Conservation (phyloP, 1,284 basidiomycete genomes). For the Ganoderma boninense region DNA sequence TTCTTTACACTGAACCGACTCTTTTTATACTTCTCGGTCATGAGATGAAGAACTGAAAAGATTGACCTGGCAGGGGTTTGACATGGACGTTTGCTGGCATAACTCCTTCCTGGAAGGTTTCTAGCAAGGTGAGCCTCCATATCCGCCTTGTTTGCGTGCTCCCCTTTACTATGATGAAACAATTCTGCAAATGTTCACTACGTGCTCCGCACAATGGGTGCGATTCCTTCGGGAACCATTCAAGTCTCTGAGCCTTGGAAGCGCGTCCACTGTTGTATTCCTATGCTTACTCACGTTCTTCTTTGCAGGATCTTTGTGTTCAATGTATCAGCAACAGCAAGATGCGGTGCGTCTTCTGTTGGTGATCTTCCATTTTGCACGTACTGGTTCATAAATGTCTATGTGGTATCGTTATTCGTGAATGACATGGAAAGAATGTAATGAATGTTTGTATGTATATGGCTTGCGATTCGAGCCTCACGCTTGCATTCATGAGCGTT, state of each 20-base stretch:
- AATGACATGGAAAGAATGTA: background rate
- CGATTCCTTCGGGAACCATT: constrained; percentile 76
- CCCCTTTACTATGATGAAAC: constrained; percentile 52
- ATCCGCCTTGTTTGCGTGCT: background rate
- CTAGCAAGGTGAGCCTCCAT: constrained; percentile 1
- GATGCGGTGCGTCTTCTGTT: background rate
- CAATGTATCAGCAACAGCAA: background rate
- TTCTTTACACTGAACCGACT: background rate
- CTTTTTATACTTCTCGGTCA: background rate
- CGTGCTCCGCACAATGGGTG: constrained; percentile 64
- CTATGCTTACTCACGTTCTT: background rate
- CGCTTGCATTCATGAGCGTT: too few relatives aligned
- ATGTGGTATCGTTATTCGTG: background rate
- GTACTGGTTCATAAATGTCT: background rate
- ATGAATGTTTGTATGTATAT: background rate
- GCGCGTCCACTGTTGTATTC: background rate
- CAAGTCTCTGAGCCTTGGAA: constrained; percentile 70
- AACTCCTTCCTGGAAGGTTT: background rate
- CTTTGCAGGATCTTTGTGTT: background rate
- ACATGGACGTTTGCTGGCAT: background rate
- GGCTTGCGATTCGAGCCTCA: background rate
- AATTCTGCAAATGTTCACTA: constrained; percentile 57
- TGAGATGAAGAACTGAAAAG: constrained; percentile 6
- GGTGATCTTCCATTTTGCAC: background rate
- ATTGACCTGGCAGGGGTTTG: background rate